A percentile compares a stretch with the other conserved stretches of the same genome.
Evolutionary conservation across 805 yeast species (phyloP).

Genomic region (Hanseniaspora clermontiae): DNA sequence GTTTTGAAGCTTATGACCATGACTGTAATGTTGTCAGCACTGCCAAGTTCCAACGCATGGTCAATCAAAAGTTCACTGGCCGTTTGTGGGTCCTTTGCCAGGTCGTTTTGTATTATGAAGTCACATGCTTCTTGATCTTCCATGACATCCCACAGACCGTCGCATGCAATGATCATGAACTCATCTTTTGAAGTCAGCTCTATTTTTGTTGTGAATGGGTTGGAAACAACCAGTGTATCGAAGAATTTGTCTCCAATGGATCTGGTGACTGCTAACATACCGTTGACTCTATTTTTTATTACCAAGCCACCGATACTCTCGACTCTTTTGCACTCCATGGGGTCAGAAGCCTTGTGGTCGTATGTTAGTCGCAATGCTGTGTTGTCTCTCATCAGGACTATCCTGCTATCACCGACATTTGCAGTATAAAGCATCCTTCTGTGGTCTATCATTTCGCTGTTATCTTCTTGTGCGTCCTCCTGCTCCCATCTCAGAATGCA

Average conservation of each 20-base stretch:
- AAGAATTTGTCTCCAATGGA: slow-evolving; percentile 89
- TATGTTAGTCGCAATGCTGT: slow-evolving; percentile 68
- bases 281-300: slow-evolving; percentile 85
- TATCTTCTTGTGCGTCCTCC: slow-evolving; percentile 16
- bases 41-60: slow-evolving; percentile 61
- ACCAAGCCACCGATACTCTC: slow-evolving; percentile 72
- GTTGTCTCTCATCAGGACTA: slow-evolving; percentile 65
- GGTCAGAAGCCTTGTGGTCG: slow-evolving; percentile 87
- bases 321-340: slow-evolving; percentile 62
- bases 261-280: slow-evolving; percentile 87
- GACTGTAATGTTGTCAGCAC: slow-evolving; percentile 86
- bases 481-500: slow-evolving; percentile 80
- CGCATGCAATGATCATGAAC: slow-evolving; percentile 83
- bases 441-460: slow-evolving; percentile 31
- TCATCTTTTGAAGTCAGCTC: slow-evolving; percentile 54
- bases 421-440: slow-evolving; percentile 78
- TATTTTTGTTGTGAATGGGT: slow-evolving; percentile 84
- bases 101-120: slow-evolving; percentile 37
- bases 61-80: slow-evolving; percentile 60
- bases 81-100: slow-evolving; percentile 37
- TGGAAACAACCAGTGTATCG: slow-evolving; percentile 77
- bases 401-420: slow-evolving; percentile 86
- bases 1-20: slow-evolving; percentile 52
- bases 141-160: slow-evolving; percentile 93
- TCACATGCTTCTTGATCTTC: slow-evolving; percentile 76